Conservation (phyloP, 2,329 filamentous ascomycete species). For the Bipolaris zeicola region DNA sequence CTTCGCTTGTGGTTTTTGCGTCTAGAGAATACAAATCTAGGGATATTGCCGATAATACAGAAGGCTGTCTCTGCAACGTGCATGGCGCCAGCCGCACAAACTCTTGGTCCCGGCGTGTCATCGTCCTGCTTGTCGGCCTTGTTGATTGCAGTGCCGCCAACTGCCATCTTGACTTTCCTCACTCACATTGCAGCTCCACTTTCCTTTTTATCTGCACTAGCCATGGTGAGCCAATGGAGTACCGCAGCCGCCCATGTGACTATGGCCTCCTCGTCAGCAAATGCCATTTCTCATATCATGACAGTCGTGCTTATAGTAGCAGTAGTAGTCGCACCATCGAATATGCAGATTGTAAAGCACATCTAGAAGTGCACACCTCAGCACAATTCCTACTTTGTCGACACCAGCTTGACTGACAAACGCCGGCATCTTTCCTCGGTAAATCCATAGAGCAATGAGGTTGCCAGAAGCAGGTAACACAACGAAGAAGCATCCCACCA, state of each 20-base stretch:
- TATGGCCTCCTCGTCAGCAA: conserved; percentile 15
- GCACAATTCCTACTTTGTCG: neutral
- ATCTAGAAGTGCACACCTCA: conserved; percentile 17
- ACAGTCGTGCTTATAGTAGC: neutral
- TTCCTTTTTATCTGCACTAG: conserved; percentile 29
- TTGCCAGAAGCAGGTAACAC: conserved; percentile 50
- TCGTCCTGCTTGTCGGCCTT: neutral
- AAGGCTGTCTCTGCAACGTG: neutral
- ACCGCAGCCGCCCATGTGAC: conserved; percentile 45
- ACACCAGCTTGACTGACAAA: conserved; percentile 32
- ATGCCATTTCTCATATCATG: neutral
- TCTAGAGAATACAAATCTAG: neutral
- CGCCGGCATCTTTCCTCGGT: conserved; percentile 44
- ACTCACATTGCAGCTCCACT: conserved; percentile 18
- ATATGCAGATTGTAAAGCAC: conserved; percentile 49
- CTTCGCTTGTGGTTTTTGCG: neutral
- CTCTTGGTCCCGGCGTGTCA: neutral
- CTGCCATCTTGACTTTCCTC: neutral
- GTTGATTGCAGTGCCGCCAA: neutral
- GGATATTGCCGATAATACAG: neutral
- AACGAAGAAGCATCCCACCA: conserved; percentile 45
- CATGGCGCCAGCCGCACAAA: neutral
- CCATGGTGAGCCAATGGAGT: conserved; percentile 46
- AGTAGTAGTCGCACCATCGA: conserved; percentile 44
- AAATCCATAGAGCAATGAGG: conserved; percentile 37